A percentile compares a stretch with the other conserved stretches of the same genome.
phyloP scores from a whole-genome alignment of 2,329 filamentous ascomycete genomes.

The Huntiella bhutanensis region DNA sequence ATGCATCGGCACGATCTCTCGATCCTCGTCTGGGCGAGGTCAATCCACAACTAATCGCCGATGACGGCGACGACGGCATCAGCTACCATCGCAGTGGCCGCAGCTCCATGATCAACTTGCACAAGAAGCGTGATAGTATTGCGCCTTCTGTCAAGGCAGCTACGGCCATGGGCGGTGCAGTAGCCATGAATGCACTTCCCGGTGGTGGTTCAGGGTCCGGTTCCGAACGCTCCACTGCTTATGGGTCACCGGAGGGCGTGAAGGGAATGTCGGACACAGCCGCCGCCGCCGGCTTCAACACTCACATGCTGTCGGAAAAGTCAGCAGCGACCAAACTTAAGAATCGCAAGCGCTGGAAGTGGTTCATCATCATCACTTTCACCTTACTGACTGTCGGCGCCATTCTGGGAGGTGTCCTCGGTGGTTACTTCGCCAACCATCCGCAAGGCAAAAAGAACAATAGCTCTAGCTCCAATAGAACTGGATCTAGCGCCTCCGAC shows the following conservation, averaged over 20 bases:
- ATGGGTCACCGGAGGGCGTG: background rate
- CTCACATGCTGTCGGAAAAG: too few species aligned
- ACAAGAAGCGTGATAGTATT: slow-evolving; percentile 20
- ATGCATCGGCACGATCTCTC: slow-evolving; percentile 18
- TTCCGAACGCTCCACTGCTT: slow-evolving; percentile 7
- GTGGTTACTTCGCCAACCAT: slow-evolving; percentile 46
- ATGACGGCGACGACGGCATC: slow-evolving; percentile 77
- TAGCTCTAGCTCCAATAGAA: slow-evolving; percentile 12
- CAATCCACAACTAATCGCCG: slow-evolving; percentile 62
- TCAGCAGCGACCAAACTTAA: slow-evolving; percentile 30
- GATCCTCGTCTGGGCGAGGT: slow-evolving; percentile 38
- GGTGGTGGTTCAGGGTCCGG: background rate
- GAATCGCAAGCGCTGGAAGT: slow-evolving; percentile 47
- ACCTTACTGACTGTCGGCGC: slow-evolving; percentile 47
- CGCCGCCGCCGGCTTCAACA: background rate
- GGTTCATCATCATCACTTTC: slow-evolving; percentile 47
- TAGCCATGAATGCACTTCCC: slow-evolving; percentile 13
- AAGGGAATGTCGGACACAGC: background rate
- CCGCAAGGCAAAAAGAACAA: slow-evolving; percentile 15
- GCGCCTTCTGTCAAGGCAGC: slow-evolving; percentile 26
- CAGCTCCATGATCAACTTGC: slow-evolving; percentile 37
- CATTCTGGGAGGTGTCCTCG: slow-evolving; percentile 55
- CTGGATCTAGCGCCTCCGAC: slow-evolving; percentile 32
- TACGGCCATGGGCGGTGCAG: slow-evolving; percentile 22
- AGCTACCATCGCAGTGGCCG: slow-evolving; percentile 30